Evolutionary conservation across 2,329 filamentous ascomycete genomes (phyloP), one percentile per base, ranked within the genome.

Genomic region (Aspergillus sp.): DNA sequence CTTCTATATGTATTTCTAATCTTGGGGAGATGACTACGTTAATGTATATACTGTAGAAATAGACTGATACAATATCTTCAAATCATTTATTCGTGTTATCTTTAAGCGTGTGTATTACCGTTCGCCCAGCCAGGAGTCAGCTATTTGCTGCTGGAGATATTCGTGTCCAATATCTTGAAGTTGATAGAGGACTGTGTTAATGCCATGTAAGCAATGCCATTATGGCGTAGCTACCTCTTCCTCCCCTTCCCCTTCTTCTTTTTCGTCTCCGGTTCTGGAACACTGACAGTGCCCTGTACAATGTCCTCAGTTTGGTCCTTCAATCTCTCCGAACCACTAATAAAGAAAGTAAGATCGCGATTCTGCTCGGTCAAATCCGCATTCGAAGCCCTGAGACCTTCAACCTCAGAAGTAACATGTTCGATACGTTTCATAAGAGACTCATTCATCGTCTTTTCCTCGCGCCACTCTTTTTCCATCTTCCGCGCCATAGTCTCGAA

Each of bases 391-490:
- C 78, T 78, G 4, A 86, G 66, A 33, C 72, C 73, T 27, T 73
- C 72, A 2, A 83, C 66, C 61, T 85, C 76, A 46, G 73, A 73
- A 34, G 77, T 73, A 12, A 88, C 66, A 52, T 87, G 83, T 50
- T 83, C 79, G 51, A 97, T 57, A n/a, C 88, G 77, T 62, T 84
- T 76, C 78, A 96, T 79, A 48, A 98, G 71, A 2, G 86, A 86
- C 52, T 89, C 83, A 42, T 83, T 87, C 41, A 97, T 82, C 11
- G 82, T 79, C 67, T 95, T 93, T 68, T 97, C 91, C 64, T 96
- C 91, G 46, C 86, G 83, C 45, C 88, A 81, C 51, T 87, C 81
- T 59, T 85, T 85, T 43, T 86, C 79, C 49, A 97, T 72, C 35
- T 76, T 84, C 12, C 89, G 78, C 0, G 90, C 88, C 56, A 96